Conservation (phyloP, 2,329 filamentous ascomycete species). For the Colletotrichum orchidophilum region DNA sequence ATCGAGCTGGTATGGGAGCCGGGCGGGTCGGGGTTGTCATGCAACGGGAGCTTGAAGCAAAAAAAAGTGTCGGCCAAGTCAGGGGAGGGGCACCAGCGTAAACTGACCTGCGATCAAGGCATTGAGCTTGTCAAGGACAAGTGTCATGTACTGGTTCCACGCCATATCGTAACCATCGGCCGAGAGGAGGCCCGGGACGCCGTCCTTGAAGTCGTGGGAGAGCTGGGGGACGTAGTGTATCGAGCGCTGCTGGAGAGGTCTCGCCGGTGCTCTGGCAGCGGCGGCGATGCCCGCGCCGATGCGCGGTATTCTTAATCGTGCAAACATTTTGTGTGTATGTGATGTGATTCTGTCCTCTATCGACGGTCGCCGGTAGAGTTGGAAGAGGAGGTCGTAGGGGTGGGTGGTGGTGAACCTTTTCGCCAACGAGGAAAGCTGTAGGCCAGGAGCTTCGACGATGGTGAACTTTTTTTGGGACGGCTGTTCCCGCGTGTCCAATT, state of each 20-base stretch:
- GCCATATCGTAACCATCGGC: constrained; percentile 76
- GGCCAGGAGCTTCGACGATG: constrained; percentile 26
- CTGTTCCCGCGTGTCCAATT: constrained; percentile 6
- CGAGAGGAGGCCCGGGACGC: constrained; percentile 77
- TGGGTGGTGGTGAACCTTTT: constrained; percentile 23
- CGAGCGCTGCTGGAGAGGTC: constrained; percentile 47
- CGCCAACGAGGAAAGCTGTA: constrained; percentile 15
- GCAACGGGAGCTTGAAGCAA: background rate
- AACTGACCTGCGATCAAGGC: constrained; percentile 73
- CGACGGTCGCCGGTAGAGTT: background rate
- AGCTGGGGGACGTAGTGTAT: constrained; percentile 60
- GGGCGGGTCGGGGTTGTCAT: background rate
- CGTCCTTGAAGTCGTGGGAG: constrained; percentile 56
- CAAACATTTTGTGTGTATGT: constrained; percentile 55
- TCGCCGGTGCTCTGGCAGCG: constrained; percentile 35
- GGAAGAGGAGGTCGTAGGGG: background rate
- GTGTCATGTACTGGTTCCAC: constrained; percentile 83
- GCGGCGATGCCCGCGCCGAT: constrained; percentile 41
- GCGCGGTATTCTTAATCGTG: constrained; percentile 63
- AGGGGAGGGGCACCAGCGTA: background rate
- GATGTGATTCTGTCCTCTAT: constrained; percentile 31
- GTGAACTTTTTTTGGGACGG: constrained; percentile 34
- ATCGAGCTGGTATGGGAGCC: background rate
- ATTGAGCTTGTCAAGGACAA: constrained; percentile 82
- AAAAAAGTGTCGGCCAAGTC: background rate